Percentiles rank a stretch among this genome's conserved stretches.
Evolutionary conservation across 495 filamentous ascomycete species (phyloP).

Genomic region (Tricharina praecox): DNA sequence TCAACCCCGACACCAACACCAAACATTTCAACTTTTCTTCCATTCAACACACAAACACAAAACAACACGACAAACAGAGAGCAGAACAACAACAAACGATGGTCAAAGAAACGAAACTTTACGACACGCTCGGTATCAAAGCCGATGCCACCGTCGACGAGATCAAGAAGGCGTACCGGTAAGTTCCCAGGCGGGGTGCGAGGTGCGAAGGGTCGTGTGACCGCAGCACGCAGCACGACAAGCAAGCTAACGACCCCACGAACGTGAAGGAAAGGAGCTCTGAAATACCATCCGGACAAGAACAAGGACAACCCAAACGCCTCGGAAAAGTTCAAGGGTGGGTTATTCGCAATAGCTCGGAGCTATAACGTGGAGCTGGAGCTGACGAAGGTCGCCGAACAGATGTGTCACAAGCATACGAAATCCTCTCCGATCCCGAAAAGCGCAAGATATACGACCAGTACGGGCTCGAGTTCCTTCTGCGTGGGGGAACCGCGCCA

Average conservation of each 20-base stretch:
- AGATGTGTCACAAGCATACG: slow-evolving; percentile 90
- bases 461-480: slow-evolving; percentile 80
- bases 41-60: too few species aligned
- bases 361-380: neutral
- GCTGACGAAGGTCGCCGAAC: neutral
- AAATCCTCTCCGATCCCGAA: slow-evolving; percentile 92
- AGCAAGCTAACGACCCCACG: too few species aligned
- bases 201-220: too few species aligned
- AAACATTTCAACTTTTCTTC: too few species aligned
- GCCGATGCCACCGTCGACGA: slow-evolving; percentile 73
- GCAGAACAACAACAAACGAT: too few species aligned
- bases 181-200: too few species aligned
- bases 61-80: too few species aligned
- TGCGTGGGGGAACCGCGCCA: slow-evolving; percentile 60
- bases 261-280: slow-evolving; percentile 51
- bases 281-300: slow-evolving; percentile 94
- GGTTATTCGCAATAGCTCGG: slow-evolving; percentile 10
- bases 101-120: slow-evolving; percentile 77
- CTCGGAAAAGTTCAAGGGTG: slow-evolving; percentile 73
- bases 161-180: slow-evolving; percentile 93
- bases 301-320: slow-evolving; percentile 79
- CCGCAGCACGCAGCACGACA: too few species aligned
- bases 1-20: too few species aligned
- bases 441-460: slow-evolving; percentile 94
- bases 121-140: slow-evolving; percentile 59